Conservation (phyloP, 2,329 filamentous ascomycete genomes). For the Hirsutella thompsonii region DNA sequence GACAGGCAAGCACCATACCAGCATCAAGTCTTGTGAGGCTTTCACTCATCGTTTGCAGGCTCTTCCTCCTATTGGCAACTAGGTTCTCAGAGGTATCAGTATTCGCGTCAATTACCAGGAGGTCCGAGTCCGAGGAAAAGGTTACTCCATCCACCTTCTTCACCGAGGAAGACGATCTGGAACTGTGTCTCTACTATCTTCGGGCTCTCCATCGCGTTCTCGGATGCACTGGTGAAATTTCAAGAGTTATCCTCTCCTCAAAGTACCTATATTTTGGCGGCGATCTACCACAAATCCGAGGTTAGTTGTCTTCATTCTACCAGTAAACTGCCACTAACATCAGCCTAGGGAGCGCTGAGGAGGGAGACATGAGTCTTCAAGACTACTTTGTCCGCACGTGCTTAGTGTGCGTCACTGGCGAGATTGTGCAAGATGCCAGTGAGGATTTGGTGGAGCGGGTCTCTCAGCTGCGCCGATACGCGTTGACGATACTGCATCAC, state of each 20-base stretch:
- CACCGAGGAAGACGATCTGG: slow-evolving; percentile 52
- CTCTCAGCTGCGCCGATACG: slow-evolving; percentile 56
- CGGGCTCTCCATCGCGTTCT: slow-evolving; percentile 63
- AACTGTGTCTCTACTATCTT: slow-evolving; percentile 67
- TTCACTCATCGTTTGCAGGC: slow-evolving; percentile 21
- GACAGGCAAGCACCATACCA: slow-evolving; percentile 36
- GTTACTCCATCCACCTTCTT: slow-evolving; percentile 14
- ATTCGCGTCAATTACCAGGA: slow-evolving; percentile 16
- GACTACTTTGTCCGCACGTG: slow-evolving; percentile 56
- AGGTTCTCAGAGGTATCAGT: slow-evolving; percentile 46
- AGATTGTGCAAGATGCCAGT: slow-evolving; percentile 8
- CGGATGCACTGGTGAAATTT: slow-evolving; percentile 49
- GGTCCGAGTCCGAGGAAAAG: slow-evolving; percentile 5
- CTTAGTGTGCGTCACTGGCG: slow-evolving; percentile 41
- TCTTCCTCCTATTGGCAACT: slow-evolving; percentile 47
- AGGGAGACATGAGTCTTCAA: slow-evolving; percentile 48
- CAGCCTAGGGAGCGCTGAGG: slow-evolving; percentile 31
- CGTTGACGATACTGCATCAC: slow-evolving; percentile 57
- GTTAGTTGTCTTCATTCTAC: slow-evolving; percentile 27
- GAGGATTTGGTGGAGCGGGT: slow-evolving; percentile 27
- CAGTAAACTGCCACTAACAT: slow-evolving; percentile 8
- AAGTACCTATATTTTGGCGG: slow-evolving; percentile 27
- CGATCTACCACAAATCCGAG: slow-evolving; percentile 22
- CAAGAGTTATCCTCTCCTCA: slow-evolving; percentile 58
- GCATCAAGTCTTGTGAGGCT: neutral